Conservation (phyloP, 164 flowering plant species). For the Nymphaea colorata region DNA sequence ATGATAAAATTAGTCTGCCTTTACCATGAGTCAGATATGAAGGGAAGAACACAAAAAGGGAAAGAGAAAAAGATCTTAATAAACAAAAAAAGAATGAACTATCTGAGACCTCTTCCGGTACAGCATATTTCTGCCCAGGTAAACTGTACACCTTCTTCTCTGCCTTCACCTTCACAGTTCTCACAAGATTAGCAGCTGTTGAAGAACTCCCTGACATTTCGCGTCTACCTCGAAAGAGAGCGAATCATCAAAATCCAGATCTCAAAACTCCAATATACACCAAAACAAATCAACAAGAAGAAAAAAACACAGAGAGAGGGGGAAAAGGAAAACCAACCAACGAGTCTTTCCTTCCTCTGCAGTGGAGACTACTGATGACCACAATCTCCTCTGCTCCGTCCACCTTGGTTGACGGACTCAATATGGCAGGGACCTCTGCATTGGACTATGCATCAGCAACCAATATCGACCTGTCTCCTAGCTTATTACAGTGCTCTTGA, state of each 20-base stretch:
- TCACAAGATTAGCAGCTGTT: constrained; percentile 30
- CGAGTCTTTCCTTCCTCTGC: too few species aligned
- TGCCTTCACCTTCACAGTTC: constrained; percentile 33
- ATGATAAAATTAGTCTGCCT: neutral
- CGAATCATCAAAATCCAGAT: neutral
- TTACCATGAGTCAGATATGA: neutral
- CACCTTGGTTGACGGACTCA: too few species aligned
- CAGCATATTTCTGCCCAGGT: constrained; percentile 83
- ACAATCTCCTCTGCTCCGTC: too few species aligned
- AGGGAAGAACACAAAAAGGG: neutral
- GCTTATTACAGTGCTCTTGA: too few species aligned
- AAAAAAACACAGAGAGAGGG: neutral
- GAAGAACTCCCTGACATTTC: constrained; percentile 41
- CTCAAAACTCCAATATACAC: constrained; percentile 1
- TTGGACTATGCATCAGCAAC: too few species aligned
- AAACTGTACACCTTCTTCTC: constrained; percentile 72
- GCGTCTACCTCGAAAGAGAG: constrained; percentile 43
- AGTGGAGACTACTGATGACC: too few species aligned
- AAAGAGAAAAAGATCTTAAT: neutral
- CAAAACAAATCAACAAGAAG: neutral
- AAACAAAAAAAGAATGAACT: neutral
- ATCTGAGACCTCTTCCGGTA: constrained; percentile 76
- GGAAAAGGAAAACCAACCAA: too few species aligned
- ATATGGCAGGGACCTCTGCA: too few species aligned
- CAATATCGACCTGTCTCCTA: too few species aligned